Evolutionary conservation across 768 basidiomycete species (phyloP).

Genomic region (Termitomyces sp.): DNA sequence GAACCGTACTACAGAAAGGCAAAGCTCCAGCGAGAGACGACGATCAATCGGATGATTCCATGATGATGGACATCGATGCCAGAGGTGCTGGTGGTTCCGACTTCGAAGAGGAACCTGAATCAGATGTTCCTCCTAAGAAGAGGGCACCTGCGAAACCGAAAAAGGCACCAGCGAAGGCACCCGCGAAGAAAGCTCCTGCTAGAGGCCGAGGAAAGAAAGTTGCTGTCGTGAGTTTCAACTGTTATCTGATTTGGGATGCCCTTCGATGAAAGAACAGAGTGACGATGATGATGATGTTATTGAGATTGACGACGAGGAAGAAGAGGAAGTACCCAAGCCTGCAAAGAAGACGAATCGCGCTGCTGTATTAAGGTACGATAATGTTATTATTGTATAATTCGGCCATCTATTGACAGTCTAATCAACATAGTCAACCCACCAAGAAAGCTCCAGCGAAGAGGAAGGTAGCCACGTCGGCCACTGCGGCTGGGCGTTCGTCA

Average conservation of each 20-base stretch:
- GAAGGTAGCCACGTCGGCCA: slow-evolving; percentile 54
- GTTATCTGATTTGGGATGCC: neutral
- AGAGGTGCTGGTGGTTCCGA: slow-evolving; percentile 43
- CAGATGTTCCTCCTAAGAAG: slow-evolving; percentile 43
- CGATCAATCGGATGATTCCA: slow-evolving; percentile 68
- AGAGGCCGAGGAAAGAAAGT: slow-evolving; percentile 55
- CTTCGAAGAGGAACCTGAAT: slow-evolving; percentile 42
- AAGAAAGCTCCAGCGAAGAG: slow-evolving; percentile 46
- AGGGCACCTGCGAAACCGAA: slow-evolving; percentile 34
- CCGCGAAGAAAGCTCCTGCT: slow-evolving; percentile 41
- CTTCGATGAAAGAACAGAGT: slow-evolving; percentile 20
- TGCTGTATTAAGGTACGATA: slow-evolving; percentile 56
- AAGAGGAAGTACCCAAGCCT: slow-evolving; percentile 44
- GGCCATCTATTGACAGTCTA: neutral
- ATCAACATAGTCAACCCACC: slow-evolving; percentile 27
- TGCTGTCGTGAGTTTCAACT: slow-evolving; percentile 23
- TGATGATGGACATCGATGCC: slow-evolving; percentile 71
- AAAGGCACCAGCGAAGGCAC: slow-evolving; percentile 31
- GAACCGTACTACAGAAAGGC: slow-evolving; percentile 26
- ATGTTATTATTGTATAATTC: neutral
- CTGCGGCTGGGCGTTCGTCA: slow-evolving; percentile 51
- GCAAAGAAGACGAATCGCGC: slow-evolving; percentile 60
- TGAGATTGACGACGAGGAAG: slow-evolving; percentile 51
- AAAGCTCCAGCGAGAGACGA: slow-evolving; percentile 48
- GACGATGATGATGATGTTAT: slow-evolving; percentile 51